Base-by-base conservation (phyloP, 352 stramenopile genomes). In the Phytophthora constricta region DNA sequence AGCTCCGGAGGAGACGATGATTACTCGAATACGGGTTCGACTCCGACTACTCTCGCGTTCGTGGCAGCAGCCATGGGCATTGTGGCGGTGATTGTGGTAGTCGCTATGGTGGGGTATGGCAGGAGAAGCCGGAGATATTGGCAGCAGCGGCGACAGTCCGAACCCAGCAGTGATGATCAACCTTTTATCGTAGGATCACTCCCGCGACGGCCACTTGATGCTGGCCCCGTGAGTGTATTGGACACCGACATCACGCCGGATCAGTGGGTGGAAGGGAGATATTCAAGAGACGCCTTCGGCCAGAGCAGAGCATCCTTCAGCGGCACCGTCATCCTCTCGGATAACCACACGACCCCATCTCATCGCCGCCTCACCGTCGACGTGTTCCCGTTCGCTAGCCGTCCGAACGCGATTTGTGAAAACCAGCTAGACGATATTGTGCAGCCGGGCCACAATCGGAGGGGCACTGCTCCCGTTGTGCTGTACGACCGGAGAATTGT, bases 281-380 rank as follows among this genome's bases (percentile, higher is more conserved):
- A 73, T 33, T 54, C 47, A 19, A 22, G 17, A 42, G 22, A 51
- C 5, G 20, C 57, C 16, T 51, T 22, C 17, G 58, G 50, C 39
- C 48, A 31, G 27, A 22, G 58, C 17, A 59, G 4, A 33, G 53
- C 31, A 16, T 74, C 74, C 0, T 45, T 80, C 46, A 76, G 66
- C 20, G 68, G 68, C 17, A 80, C 74, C 5, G 70, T 57, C 3
- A 80, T 82, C 50, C 55, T 82, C n/a, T 79, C 71, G 19, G 74
- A 80, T 37, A 72, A 77, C 20, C 61, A 77, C n/a, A 80, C 74
- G 20, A 64, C 61, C 23, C 43, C 64, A 27, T 57, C 52, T 25
- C 57, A 65, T 45, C 57, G 68, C 19, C 68, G 72, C 48, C 46
- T 72, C 45, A 79, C 72, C 17, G 72, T 79, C 19, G 72, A 80